These are phyloP conservation scores for Avena insularis DNA, from an alignment of 176 grass and related monocot genomes.

Conservation along the genomic window DNA sequence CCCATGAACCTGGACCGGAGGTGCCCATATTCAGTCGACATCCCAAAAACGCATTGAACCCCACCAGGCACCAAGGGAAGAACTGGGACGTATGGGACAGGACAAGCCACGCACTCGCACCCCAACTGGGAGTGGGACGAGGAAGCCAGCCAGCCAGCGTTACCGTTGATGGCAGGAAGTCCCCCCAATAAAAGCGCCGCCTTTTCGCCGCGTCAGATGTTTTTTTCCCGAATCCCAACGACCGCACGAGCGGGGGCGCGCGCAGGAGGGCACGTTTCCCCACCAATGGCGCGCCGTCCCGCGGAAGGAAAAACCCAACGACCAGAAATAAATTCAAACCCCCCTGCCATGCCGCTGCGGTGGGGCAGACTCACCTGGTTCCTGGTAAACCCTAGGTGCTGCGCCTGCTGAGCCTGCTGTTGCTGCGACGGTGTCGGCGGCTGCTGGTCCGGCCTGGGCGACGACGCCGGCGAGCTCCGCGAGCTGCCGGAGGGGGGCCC, in stretches of 20 bases:
- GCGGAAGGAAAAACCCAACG: neutral
- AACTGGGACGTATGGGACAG: conserved; percentile 27
- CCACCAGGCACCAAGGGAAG: conserved; percentile 5
- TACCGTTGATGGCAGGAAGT: conserved; percentile 42
- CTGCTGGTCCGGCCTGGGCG: conserved; percentile 49
- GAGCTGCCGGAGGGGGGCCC: conserved; percentile 50
- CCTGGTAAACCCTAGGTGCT: conserved; percentile 61
- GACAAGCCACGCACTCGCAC: conserved; percentile 22
- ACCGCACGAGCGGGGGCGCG: conserved; percentile 26
- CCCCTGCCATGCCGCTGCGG: conserved; percentile 4
- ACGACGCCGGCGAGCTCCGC: conserved; percentile 63
- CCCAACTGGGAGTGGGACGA: neutral
- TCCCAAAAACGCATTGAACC: conserved; percentile 1
- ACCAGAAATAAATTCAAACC: conserved; percentile 44
- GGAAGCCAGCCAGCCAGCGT: neutral
- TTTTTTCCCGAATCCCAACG: conserved; percentile 54
- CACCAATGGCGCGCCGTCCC: conserved; percentile 45
- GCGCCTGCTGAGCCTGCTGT: conserved; percentile 37
- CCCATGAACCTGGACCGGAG: neutral
- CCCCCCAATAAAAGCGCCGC: conserved; percentile 39
- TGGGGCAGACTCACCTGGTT: conserved; percentile 50
- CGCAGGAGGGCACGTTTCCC: conserved; percentile 29
- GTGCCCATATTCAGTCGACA: neutral
- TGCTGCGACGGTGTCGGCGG: conserved; percentile 16
- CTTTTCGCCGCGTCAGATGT: conserved; percentile 37